Base-by-base conservation (phyloP, 148 eudicot species). In the Chenopodium berlandieri region DNA sequence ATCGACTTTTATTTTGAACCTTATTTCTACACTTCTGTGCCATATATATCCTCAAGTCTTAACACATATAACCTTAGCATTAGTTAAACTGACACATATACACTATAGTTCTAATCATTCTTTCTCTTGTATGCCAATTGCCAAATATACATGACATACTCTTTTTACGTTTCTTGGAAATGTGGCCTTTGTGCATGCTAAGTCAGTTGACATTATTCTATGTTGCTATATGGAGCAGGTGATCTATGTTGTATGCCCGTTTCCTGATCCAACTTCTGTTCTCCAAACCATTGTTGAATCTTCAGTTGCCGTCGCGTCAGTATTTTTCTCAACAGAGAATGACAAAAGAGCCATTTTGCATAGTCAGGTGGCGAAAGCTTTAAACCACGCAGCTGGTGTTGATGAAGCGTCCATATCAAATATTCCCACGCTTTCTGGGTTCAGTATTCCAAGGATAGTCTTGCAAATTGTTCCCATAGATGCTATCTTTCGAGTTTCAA, bases 181-280 rank as follows among this genome's bases (percentile, higher is more conserved):
- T 68, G 25, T 82, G 75, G 52, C 1, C 22, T 77, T 71, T 63
- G 67, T 16, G 20, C 54, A 17, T 79, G 56, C 62, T 27, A 27
- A 12, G 14, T 82, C 31, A 48, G 5, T 48, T 84, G 76, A 75
- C 80, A 25, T 58, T 52, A 11, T 31, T 65, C 27, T 16, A 75
- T 73, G 68, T 82, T 83, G 72, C 34, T 67, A 82, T 63, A 46
- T 86, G 85, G 83, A 75, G 81, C 91, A 96, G 99, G 98, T 96
- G 65, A 88, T 96, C 78, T 96, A 96, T 88, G 91, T 96, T 76
- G 98, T 96, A 31, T 96, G 99, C 82, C 99, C 99, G 71, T 96
- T 96, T 82, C 97, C 99, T n/a, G 99, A 96, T 80, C 95, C 94
- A 72, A 80, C 80, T 83, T 93, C 99, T 71, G 90, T 92, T 86